Percentiles rank a stretch among this genome's conserved stretches.
Conservation (phyloP, 2,329 filamentous ascomycete genomes). For the Pseudopithomyces chartarum region DNA sequence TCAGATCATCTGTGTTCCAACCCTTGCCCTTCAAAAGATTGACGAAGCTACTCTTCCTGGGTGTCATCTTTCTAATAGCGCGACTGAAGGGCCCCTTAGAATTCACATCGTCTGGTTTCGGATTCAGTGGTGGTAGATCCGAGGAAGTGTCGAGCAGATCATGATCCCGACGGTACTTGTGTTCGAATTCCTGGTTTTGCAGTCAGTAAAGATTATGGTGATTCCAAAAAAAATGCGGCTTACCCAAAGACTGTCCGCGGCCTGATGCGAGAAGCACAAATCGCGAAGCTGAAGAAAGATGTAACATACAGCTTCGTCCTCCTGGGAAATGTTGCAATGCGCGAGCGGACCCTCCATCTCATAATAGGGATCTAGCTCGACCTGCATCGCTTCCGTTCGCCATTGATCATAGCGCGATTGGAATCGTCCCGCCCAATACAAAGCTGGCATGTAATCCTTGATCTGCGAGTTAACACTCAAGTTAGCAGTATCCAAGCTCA, state of each 20-base stretch:
- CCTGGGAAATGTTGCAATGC: slow-evolving; percentile 30
- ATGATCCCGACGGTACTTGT: slow-evolving; percentile 37
- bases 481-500: slow-evolving; percentile 25
- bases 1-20: slow-evolving; percentile 28
- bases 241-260: slow-evolving; percentile 42
- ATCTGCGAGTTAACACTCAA: slow-evolving; percentile 26
- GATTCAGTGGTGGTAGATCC: slow-evolving; percentile 19
- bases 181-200: slow-evolving; percentile 36
- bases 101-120: slow-evolving; percentile 26
- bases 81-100: slow-evolving; percentile 31
- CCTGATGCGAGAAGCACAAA: slow-evolving; percentile 32
- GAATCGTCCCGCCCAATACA: slow-evolving; percentile 44
- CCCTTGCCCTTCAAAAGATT: slow-evolving; percentile 41
- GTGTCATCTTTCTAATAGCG: slow-evolving; percentile 41
- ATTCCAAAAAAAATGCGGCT: neutral
- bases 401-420: slow-evolving; percentile 40
- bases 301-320: slow-evolving; percentile 31
- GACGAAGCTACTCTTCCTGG: slow-evolving; percentile 40
- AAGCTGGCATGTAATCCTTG: slow-evolving; percentile 37
- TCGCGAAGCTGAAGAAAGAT: slow-evolving; percentile 40
- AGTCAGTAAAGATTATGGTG: slow-evolving; percentile 1
- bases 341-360: slow-evolving; percentile 20
- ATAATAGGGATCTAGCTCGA: slow-evolving; percentile 19
- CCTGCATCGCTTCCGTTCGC: slow-evolving; percentile 38
- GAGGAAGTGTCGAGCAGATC: slow-evolving; percentile 25